Percentiles rank a stretch among this genome's conserved stretches.
These are phyloP conservation scores for Cryptococcus floricola DNA, from an alignment of 1,284 basidiomycete genomes.

Conservation along the genomic window DNA sequence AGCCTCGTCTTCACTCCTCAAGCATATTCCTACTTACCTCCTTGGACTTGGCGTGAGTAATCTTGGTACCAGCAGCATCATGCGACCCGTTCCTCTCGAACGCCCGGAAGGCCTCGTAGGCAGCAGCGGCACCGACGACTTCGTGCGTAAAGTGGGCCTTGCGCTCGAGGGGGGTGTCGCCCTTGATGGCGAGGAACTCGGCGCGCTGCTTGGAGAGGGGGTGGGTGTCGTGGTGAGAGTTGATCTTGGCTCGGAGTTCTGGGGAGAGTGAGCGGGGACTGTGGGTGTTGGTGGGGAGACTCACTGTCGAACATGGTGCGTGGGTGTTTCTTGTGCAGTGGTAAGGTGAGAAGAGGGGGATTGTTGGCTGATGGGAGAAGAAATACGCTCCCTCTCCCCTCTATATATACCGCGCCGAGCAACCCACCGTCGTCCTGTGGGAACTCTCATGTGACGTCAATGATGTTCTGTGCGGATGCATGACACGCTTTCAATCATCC, in stretches of 20 bases:
- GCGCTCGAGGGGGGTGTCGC: constrained; percentile 29
- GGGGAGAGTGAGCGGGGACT: neutral
- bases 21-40: constrained; percentile 9
- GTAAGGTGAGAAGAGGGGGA: neutral
- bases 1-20: neutral
- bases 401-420: neutral
- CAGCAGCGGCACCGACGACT: constrained; percentile 34
- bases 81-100: constrained; percentile 31
- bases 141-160: constrained; percentile 37
- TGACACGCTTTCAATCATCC: no score
- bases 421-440: no score
- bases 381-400: neutral
- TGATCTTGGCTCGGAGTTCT: constrained; percentile 26
- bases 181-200: constrained; percentile 30
- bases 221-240: constrained; percentile 19
- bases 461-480: no score
- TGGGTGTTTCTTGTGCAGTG: neutral
- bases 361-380: neutral
- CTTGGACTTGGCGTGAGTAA: constrained; percentile 26
- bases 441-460: no score
- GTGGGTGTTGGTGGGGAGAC: neutral
- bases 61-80: constrained; percentile 14
- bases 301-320: neutral
- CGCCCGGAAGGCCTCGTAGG: constrained; percentile 34
- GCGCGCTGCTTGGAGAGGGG: constrained; percentile 28